phyloP scores from a whole-genome alignment of 345 rosid species.

The Cochlearia excelsa region DNA sequence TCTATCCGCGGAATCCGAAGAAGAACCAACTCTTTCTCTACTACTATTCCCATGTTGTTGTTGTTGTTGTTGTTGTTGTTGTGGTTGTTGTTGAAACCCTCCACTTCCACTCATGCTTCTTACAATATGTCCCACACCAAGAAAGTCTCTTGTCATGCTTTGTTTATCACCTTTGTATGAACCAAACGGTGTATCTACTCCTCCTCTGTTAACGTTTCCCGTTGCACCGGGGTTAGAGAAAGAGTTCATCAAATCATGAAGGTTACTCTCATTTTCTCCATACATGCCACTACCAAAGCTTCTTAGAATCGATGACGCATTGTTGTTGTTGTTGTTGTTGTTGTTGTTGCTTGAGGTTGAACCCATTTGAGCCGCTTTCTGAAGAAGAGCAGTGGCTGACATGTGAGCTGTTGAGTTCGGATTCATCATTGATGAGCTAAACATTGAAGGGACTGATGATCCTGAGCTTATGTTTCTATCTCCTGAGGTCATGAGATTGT shows the following conservation, averaged over 20 bases:
- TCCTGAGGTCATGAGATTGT: slow-evolving; percentile 36
- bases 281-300: slow-evolving; percentile 47
- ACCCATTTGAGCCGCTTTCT: slow-evolving; percentile 80
- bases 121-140: slow-evolving; percentile 68
- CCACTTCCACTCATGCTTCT: slow-evolving; percentile 46
- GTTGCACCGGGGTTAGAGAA: slow-evolving; percentile 39
- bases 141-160: slow-evolving; percentile 65
- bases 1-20: slow-evolving; percentile 45
- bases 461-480: slow-evolving; percentile 45
- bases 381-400: slow-evolving; percentile 84
- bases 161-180: slow-evolving; percentile 42
- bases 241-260: slow-evolving; percentile 59
- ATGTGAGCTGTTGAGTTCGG: slow-evolving; percentile 48
- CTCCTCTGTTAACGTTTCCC: slow-evolving; percentile 41
- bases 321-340: slow-evolving; percentile 31
- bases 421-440: slow-evolving; percentile 48
- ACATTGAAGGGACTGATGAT: slow-evolving; percentile 47
- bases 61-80: slow-evolving; percentile 10
- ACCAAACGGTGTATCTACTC: slow-evolving; percentile 38
- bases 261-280: slow-evolving; percentile 52
- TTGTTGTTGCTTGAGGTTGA: slow-evolving; percentile 49
- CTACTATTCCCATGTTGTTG: slow-evolving; percentile 31
- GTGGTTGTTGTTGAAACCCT: slow-evolving; percentile 40
- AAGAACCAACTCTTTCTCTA: slow-evolving; percentile 38
- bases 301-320: slow-evolving; percentile 49